Base-by-base conservation (phyloP, 192 early-diverging fungal genomes). In the Allomyces arbusculus region DNA sequence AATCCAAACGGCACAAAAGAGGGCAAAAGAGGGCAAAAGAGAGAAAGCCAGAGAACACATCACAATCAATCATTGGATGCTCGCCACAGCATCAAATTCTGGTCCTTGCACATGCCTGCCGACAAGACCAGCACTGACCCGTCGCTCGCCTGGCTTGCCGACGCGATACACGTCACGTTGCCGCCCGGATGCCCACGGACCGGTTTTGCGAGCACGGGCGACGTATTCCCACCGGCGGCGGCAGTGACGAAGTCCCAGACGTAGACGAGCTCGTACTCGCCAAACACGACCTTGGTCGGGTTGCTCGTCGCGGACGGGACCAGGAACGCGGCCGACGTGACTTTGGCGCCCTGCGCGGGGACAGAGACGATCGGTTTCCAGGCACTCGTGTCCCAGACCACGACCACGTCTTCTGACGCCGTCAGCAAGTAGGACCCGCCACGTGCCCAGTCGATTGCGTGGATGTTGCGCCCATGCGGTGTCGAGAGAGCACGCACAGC, bases 371-470 rank as follows among this genome's bases (percentile, higher is more conserved):
- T 11, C 45, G 10, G 45, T 55, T 11, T 55, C 45, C 45, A 11
- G 1, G 45, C 10, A 16, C 44, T 44, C 23, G 55, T 44, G 10
- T 66, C 65, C 65, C 65, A 66, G 1, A 66, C 24, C n/a, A 28
- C 28, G 43, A 66, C 24, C n/a, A 50, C 22, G 45, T 66, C 65
- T 14, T 66, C 65, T 3, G 44, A 55, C 1, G 58, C 65, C 1
- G 65, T 66, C 43, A 55, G n/a, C 16, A 66, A 24, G 20, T 23
- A 66, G 20, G 40, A 55, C 65, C 65, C 65, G 24, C 55, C 65
- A 23, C 19, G 20, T 3, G 44, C 23, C 65, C 65, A 66, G 58
- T 66, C 65, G 24, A 66, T 10, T 14, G 45, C 28, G 44, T 55
- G 28, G 50, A 66, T 66, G 44, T 66, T 66, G 33, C 44, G 20